Evolutionary conservation across 768 basidiomycete species (phyloP), one percentile per base, ranked within the genome.

Genomic region (Omphalotus guepiniiformis): DNA sequence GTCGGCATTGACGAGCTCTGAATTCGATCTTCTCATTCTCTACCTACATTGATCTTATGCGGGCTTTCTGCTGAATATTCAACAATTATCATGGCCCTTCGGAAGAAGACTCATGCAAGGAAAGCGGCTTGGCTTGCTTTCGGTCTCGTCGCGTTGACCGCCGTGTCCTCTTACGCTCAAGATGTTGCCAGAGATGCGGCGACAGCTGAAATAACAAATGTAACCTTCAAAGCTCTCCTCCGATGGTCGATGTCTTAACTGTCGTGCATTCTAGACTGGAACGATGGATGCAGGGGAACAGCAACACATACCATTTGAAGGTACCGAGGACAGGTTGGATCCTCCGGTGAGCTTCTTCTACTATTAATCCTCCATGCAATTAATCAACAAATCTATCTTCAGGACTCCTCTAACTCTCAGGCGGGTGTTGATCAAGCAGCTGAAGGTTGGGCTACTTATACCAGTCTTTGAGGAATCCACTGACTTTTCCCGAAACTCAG

Each of bases 61-160:
- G 30, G 9, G n/a, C 30, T 32, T 32, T 32, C 9, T 32, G 30
- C 12, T 47, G 28, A 47, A 29, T 3, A 16, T 23, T 28, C 30
- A 9, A 32, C 9, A 32, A 32, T n/a, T 32, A 32, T 32, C n/a
- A 47, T 47, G 46, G 46, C 46, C 21, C 44, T 54, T 35, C 59
- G 58, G 55, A 60, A 56, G 49, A 65, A 63, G 53, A 54, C 62
- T 41, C 66, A 59, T 53, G 61, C 67, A 47, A 59, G 70, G 54
- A 77, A 75, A 56, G 76, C 76, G 38, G 66, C 73, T 39, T 83
- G 82, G 80, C 61, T 83, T 37, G 78, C 79, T 40, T 80, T 82
- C 63, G 78, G 76, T 48, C 69, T 83, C 53, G 65, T 81, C 54
- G 75, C 75, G 46, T 60, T 82, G 19, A 64, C 74, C 32, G 70